A percentile compares a stretch with the other conserved stretches of the same genome.
Conservation (phyloP, 2,329 filamentous ascomycete species). For the Paracamarosporium sp. region DNA sequence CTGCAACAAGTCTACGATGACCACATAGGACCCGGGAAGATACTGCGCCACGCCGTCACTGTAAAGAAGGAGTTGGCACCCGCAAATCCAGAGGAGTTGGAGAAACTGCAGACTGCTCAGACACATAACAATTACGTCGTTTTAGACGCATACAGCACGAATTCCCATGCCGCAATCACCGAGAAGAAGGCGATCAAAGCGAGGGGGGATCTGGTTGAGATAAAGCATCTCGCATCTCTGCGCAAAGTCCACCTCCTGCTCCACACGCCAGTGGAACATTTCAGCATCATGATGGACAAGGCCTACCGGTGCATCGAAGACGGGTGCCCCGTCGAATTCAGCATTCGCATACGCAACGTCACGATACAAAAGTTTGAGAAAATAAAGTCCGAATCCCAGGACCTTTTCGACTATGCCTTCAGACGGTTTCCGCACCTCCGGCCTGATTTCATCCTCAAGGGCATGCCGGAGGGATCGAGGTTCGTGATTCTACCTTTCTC, state of each 20-base stretch:
- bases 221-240: constrained; percentile 18
- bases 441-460: constrained; percentile 38
- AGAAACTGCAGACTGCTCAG: background rate
- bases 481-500: constrained; percentile 28
- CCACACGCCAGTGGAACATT: constrained; percentile 15
- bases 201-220: background rate
- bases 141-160: constrained; percentile 5
- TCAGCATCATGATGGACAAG: constrained; percentile 21
- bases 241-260: constrained; percentile 27
- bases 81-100: background rate
- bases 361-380: constrained; percentile 5
- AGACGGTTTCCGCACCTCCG: constrained; percentile 36
- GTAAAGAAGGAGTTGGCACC: background rate
- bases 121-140: constrained; percentile 18
- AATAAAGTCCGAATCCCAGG: background rate
- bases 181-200: background rate
- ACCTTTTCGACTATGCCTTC: constrained; percentile 29
- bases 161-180: background rate
- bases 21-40: constrained; percentile 25
- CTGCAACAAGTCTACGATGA: constrained; percentile 25
- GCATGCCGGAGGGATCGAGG: constrained; percentile 31
- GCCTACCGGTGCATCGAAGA: constrained; percentile 30
- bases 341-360: constrained; percentile 13
- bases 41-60: constrained; percentile 20
- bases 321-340: constrained; percentile 32